Base-by-base conservation (phyloP, 306 rosid species). In the Cicer arietinum region DNA sequence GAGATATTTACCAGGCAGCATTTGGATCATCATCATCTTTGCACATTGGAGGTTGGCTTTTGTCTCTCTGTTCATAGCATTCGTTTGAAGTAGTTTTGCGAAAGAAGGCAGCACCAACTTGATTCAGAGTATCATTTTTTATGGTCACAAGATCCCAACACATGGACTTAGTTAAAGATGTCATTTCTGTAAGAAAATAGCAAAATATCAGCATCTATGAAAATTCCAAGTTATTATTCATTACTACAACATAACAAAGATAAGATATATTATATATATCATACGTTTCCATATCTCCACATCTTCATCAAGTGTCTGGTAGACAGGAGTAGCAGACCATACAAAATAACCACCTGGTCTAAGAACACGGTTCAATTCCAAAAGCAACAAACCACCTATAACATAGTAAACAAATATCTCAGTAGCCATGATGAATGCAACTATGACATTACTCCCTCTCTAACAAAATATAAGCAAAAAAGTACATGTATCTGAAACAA, bases 251-350 rank as follows among this genome's bases (percentile, higher is more conserved):
- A 42, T 11, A 40, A 46, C 50, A 77, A 63, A 43, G 5, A 43
- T 65, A 10, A 43, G 72, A 37, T 10, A 48, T 51, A 37, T 39
- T 25, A 0, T 65, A 0, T 65, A 6, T 43, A 16, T 35, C 81
- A 13, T 78, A 90, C 97, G 85, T 10, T 89, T 85, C 99, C 97
- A 92, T 78, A 95, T 95, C 66, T 89, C 79, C 1, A 88, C 89
- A 76, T 95, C 98, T 85, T 94, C 95, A 69, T 85, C 78, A 35
- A 86, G 88, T 78, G 85, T 92, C 65, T 84, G 93, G 77, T 95
- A 92, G 64, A 95, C 98, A 0, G 98, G 98, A 78, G 97, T 94
- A 6, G 96, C 98, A 48, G 96, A 92, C 99, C 96, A 92, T 8
- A 85, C 89, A 77, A 92, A 92, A 73, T 73, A 85, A 7, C 96